A percentile compares a stretch with the other conserved stretches of the same genome.
These are phyloP conservation scores for Erodium trifolium DNA, from an alignment of 441 rosid species.

Conservation along the genomic window DNA sequence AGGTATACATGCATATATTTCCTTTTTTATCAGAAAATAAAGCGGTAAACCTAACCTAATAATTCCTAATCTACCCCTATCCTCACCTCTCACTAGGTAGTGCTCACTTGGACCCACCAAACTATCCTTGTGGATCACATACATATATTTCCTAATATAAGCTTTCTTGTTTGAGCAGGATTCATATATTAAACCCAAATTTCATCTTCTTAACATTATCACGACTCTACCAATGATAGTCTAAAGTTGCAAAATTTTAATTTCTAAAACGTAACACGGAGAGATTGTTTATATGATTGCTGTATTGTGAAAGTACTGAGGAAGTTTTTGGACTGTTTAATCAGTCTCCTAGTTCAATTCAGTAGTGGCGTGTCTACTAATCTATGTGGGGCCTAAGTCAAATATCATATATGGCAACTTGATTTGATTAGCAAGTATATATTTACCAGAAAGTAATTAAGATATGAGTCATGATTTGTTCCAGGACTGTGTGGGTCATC, in stretches of 20 bases:
- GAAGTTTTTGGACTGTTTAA: too few species aligned
- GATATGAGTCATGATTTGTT: too few species aligned
- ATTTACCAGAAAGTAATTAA: too few species aligned
- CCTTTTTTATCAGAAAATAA: too few species aligned
- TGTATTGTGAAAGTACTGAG: too few species aligned
- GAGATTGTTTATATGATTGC: background rate
- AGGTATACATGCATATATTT: constrained; percentile 33
- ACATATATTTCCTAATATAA: background rate
- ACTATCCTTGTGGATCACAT: too few species aligned
- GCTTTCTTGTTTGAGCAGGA: background rate
- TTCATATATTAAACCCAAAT: background rate
- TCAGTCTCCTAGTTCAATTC: background rate
- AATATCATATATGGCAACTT: background rate
- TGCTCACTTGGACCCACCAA: too few species aligned
- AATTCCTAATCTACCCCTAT: too few species aligned
- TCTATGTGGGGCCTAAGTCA: background rate
- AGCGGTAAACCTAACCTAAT: too few species aligned
- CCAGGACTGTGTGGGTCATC: too few species aligned
- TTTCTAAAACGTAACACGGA: background rate
- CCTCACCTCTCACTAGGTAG: too few species aligned
- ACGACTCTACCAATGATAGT: background rate
- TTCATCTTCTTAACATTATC: background rate
- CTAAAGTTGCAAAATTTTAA: background rate
- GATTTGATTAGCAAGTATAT: too few species aligned
- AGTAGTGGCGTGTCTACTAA: background rate